These are phyloP conservation scores for Cucurbitaria berberidis DNA, from an alignment of 2,329 filamentous ascomycete genomes.

Conservation along the genomic window DNA sequence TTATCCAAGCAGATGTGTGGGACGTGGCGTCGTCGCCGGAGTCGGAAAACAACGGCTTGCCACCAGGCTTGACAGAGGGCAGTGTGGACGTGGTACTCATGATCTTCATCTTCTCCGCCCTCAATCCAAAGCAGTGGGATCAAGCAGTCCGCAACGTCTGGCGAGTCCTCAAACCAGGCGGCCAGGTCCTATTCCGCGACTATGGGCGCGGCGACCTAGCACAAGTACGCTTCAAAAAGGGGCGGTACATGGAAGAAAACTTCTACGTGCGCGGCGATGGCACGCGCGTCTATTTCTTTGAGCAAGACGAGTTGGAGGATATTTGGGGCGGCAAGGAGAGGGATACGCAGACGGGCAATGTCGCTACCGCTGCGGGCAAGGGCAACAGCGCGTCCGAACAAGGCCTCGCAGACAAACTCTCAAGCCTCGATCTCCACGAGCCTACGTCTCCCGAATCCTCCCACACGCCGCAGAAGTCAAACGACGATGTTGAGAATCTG, in stretches of 20 bases:
- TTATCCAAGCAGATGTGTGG: slow-evolving; percentile 92
- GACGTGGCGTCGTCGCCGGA: slow-evolving; percentile 67
- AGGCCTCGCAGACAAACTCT: slow-evolving; percentile 10
- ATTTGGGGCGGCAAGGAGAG: slow-evolving; percentile 70
- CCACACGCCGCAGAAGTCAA: background rate
- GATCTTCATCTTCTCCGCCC: slow-evolving; percentile 96
- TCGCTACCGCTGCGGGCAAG: slow-evolving; percentile 1
- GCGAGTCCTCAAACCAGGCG: slow-evolving; percentile 85
- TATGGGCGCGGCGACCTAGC: slow-evolving; percentile 95
- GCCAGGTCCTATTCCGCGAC: slow-evolving; percentile 93
- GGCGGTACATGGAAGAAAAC: slow-evolving; percentile 91
- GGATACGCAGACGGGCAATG: slow-evolving; percentile 5
- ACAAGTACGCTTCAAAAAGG: slow-evolving; percentile 96
- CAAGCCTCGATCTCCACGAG: slow-evolving; percentile 7
- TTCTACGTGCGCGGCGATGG: slow-evolving; percentile 97
- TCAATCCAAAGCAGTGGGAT: slow-evolving; percentile 84
- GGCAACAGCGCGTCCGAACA: too few species aligned
- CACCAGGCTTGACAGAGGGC: slow-evolving; percentile 76
- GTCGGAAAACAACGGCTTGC: slow-evolving; percentile 64
- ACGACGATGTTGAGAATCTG: slow-evolving; percentile 5
- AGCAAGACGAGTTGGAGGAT: slow-evolving; percentile 76
- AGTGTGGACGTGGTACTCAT: slow-evolving; percentile 90
- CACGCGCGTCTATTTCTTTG: slow-evolving; percentile 97
- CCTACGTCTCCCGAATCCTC: too few species aligned
- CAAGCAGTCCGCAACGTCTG: slow-evolving; percentile 82